Conservation (phyloP, 1,284 basidiomycete species). For the Schizophyllum amplum region DNA sequence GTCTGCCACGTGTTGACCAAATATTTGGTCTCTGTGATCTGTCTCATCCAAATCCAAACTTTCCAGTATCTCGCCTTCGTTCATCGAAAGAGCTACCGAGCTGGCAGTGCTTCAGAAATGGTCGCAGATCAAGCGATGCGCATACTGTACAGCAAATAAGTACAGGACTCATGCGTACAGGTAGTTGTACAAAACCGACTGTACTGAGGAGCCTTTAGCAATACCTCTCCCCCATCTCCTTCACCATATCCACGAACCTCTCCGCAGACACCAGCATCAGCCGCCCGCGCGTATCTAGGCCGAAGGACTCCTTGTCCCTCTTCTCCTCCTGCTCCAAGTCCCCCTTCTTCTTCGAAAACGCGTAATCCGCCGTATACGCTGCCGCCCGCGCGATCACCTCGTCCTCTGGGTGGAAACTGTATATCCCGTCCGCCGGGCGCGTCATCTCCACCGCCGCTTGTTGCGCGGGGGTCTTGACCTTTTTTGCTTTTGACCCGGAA, state of each 20-base stretch:
- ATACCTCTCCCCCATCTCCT: slow-evolving; percentile 28
- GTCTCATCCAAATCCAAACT: no score
- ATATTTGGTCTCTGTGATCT: no score
- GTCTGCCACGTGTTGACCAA: no score
- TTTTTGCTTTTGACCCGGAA: slow-evolving; percentile 25
- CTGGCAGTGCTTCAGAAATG: no score
- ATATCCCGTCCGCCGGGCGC: slow-evolving; percentile 41
- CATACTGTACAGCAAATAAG: no score
- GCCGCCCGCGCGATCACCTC: slow-evolving; percentile 63
- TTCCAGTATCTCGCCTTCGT: no score
- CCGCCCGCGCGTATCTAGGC: slow-evolving; percentile 71
- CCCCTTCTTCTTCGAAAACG: slow-evolving; percentile 53
- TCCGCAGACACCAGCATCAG: slow-evolving; percentile 61
- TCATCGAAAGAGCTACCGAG: no score
- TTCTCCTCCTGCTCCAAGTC: slow-evolving; percentile 38
- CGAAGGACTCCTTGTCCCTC: slow-evolving; percentile 68
- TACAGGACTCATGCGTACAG: no score
- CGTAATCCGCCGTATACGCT: slow-evolving; percentile 53
- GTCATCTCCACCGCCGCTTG: slow-evolving; percentile 13
- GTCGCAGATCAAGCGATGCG: no score
- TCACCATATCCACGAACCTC: slow-evolving; percentile 32
- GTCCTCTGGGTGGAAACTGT: slow-evolving; percentile 84
- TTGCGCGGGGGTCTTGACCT: slow-evolving; percentile 27
- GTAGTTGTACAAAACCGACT: no score
- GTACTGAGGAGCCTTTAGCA: no score